These are phyloP conservation scores for Marasmius oreades DNA, from an alignment of 1,284 basidiomycete species.

Conservation along the genomic window DNA sequence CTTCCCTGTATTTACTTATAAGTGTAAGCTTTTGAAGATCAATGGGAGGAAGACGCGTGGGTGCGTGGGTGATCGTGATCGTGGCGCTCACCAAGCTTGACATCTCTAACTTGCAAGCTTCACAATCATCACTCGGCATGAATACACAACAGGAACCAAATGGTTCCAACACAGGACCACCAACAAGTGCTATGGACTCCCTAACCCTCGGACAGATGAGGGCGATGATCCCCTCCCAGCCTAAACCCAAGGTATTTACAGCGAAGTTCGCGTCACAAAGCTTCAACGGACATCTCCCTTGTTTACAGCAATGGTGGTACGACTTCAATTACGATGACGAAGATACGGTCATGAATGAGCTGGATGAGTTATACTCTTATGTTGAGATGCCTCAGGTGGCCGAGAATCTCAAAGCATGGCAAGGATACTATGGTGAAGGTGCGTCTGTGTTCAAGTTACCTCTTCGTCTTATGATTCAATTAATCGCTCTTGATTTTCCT, in stretches of 20 bases:
- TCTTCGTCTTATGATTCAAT: constrained; percentile 5
- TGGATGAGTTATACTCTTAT: constrained; percentile 98
- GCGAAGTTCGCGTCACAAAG: constrained; percentile 14
- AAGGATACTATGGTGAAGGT: constrained; percentile 78
- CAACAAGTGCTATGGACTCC: constrained; percentile 47
- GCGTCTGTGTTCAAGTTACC: constrained; percentile 20
- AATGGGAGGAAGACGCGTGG: no score
- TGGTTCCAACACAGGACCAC: constrained; percentile 9
- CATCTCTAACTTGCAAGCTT: background rate
- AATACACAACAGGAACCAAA: constrained; percentile 22
- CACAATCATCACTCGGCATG: constrained; percentile 23
- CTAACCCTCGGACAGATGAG: constrained; percentile 82
- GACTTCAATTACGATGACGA: constrained; percentile 94
- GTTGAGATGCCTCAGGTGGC: constrained; percentile 91
- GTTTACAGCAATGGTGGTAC: constrained; percentile 77
- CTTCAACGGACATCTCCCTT: constrained; percentile 13
- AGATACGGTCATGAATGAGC: constrained; percentile 92
- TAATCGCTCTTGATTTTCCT: constrained; percentile 12
- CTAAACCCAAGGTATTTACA: constrained; percentile 68
- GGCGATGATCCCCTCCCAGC: constrained; percentile 63
- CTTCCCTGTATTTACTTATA: no score
- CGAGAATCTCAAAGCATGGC: constrained; percentile 87
- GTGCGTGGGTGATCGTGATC: no score
- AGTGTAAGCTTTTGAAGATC: no score
- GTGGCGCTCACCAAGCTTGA: no score